Percentiles rank a stretch among this genome's conserved stretches.
phyloP scores from a whole-genome alignment of 2,329 filamentous ascomycete genomes.

The Mycosphaerella arachidis region DNA sequence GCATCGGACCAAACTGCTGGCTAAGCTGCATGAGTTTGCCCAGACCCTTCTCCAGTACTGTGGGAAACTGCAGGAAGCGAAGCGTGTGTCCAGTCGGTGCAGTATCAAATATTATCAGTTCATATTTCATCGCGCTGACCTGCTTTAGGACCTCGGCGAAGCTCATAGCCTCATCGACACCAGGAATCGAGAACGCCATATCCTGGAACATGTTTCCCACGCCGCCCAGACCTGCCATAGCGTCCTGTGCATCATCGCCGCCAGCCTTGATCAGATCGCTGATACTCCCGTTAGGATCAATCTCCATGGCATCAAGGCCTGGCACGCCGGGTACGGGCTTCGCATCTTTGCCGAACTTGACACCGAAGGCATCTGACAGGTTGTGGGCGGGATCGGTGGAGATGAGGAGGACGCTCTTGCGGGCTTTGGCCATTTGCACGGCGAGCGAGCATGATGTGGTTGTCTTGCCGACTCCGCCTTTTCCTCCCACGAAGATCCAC shows the following conservation, averaged over 20 bases:
- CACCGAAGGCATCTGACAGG: constrained; percentile 92
- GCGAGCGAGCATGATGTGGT: constrained; percentile 98
- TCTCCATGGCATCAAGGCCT: constrained; percentile 97
- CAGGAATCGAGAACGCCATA: constrained; percentile 92
- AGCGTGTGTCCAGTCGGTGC: constrained; percentile 96
- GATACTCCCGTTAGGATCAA: constrained; percentile 96
- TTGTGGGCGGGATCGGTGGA: constrained; percentile 98
- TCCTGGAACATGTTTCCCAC: constrained; percentile 99
- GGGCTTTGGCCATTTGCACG: constrained; percentile 91
- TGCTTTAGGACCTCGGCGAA: constrained; percentile 99
- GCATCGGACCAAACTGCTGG: constrained; percentile 88
- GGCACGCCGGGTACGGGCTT: constrained; percentile 85
- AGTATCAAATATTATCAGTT: constrained; percentile 98
- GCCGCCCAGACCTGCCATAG: constrained; percentile 61
- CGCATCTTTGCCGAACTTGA: constrained; percentile 99
- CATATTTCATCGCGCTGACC: constrained; percentile 97
- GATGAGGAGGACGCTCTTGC: constrained; percentile 94
- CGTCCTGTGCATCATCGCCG: constrained; percentile 66
- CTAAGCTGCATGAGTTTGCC: constrained; percentile 94
- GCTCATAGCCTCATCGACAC: constrained; percentile 99
- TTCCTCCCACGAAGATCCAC: constrained; percentile 99
- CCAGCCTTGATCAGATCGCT: constrained; percentile 83
- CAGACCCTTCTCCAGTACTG: constrained; percentile 96
- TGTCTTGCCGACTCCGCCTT: constrained; percentile 97
- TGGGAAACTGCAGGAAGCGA: constrained; percentile 96